A percentile compares a stretch with the other conserved stretches of the same genome.
phyloP scores from a whole-genome alignment of 805 yeast genomes.

The Teunomyces gatunensis region DNA sequence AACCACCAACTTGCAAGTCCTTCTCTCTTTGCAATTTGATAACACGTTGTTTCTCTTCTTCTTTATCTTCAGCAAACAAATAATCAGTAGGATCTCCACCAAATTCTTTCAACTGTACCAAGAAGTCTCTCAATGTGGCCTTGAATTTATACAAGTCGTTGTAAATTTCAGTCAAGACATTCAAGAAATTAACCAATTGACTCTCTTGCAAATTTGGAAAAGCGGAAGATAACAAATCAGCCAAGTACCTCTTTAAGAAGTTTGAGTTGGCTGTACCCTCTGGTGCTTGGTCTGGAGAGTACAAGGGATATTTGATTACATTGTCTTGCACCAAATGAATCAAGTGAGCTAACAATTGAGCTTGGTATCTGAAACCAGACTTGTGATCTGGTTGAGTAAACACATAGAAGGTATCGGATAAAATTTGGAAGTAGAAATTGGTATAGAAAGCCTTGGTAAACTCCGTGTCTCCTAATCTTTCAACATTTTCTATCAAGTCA shows the following conservation, averaged over 20 bases:
- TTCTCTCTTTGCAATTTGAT: conserved; percentile 69
- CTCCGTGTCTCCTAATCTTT: conserved; percentile 63
- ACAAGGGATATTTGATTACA: conserved; percentile 74
- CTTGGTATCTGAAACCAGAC: conserved; percentile 89
- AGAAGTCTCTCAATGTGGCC: conserved; percentile 87
- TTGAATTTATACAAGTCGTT: conserved; percentile 73
- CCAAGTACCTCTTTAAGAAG: conserved; percentile 77
- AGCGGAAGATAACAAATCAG: conserved; percentile 79
- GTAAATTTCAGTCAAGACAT: conserved; percentile 71
- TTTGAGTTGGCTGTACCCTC: conserved; percentile 79
- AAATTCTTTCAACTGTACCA: conserved; percentile 90
- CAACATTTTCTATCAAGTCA: conserved; percentile 83
- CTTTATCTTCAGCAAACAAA: conserved; percentile 90
- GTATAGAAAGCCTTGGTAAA: conserved; percentile 85
- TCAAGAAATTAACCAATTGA: conserved; percentile 78
- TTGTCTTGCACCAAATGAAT: conserved; percentile 78
- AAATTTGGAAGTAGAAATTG: conserved; percentile 82
- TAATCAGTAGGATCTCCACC: conserved; percentile 97
- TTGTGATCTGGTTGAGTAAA: conserved; percentile 97
- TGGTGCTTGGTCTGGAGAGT: conserved; percentile 76
- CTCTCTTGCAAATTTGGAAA: conserved; percentile 86
- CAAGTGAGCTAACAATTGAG: conserved; percentile 78
- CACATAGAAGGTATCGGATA: conserved; percentile 89
- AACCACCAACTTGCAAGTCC: conserved; percentile 87
- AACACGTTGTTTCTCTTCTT: conserved; percentile 68